Evolutionary conservation across 768 basidiomycete genomes (phyloP), one percentile per base, ranked within the genome.

Genomic region (Boletus vermiculosoides): DNA sequence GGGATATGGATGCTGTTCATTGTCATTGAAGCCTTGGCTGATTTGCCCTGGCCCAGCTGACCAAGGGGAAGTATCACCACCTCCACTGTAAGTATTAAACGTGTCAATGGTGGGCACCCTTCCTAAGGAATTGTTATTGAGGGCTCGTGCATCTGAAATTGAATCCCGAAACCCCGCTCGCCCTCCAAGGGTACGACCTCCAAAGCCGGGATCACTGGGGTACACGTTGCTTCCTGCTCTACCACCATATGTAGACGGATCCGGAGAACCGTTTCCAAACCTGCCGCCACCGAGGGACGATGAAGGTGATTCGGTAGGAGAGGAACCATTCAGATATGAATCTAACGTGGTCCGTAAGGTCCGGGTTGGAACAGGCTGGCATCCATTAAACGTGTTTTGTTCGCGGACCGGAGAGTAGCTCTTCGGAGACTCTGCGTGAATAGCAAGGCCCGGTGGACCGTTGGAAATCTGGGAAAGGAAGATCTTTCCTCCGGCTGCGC

Each of bases 231-330:
- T 68, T n/a, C 68, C 68, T 34, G 75, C 71, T 54, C 80, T 77
- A 23, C 82, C 78, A 51, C 78, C 79, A 60, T 87, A 82, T 9
- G 77, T 73, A 28, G 77, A 69, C n/a, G 82, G 80, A 70, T 91
- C 90, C 0, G 90, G 89, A 33, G 89, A 90, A 20, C 77, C 79
- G 60, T 84, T 82, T 45, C 81, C 78, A 66, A 88, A 87, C 59
- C 84, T 74, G 31, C 80, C 82, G 30, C 77, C 82, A 57, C 86
- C 81, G 42, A 89, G 80, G 4, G 88, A 87, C 2, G 90, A 90
- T 3, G 86, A 81, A 3, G 88, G 87, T 10, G 90, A 90, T 57
- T 87, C 85, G 16, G 86, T 80, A 33, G 80, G 75, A 30, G 88
- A 85, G 12, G 79, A 77, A 39, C 77, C 73, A 44, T 73, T 75